These are phyloP conservation scores for Puya raimondii DNA, from an alignment of 176 grass and related monocot genomes.

Conservation along the genomic window DNA sequence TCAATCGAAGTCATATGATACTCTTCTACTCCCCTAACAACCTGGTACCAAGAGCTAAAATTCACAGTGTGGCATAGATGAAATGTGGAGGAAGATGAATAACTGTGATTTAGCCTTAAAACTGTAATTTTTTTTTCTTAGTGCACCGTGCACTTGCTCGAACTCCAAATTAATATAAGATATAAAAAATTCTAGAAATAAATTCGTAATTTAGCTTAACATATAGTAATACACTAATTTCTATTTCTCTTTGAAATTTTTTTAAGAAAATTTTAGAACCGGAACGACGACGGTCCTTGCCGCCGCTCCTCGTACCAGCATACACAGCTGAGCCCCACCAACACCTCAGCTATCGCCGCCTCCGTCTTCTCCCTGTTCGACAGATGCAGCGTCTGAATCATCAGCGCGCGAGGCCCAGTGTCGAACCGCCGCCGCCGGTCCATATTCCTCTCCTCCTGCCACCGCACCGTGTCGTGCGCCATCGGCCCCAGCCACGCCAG, in stretches of 20 bases:
- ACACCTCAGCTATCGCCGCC: constrained; percentile 82
- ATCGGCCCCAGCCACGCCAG: constrained; percentile 77
- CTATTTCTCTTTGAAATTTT: neutral
- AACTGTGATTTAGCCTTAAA: too few relatives aligned
- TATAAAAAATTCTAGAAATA: too few relatives aligned
- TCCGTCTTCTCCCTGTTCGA: constrained; percentile 77
- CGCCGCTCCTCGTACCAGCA: constrained; percentile 85
- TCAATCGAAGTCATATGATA: too few relatives aligned
- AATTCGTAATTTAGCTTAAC: too few relatives aligned
- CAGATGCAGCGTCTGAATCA: constrained; percentile 74
- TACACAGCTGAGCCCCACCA: constrained; percentile 85
- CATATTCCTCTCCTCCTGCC: constrained; percentile 90
- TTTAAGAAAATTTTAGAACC: constrained; percentile 3
- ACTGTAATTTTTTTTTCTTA: too few relatives aligned
- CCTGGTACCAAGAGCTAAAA: too few relatives aligned
- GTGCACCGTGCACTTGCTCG: too few relatives aligned
- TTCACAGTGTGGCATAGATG: too few relatives aligned
- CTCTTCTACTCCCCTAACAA: too few relatives aligned
- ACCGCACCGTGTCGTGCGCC: constrained; percentile 57
- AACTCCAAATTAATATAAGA: too few relatives aligned
- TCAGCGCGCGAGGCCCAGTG: constrained; percentile 35
- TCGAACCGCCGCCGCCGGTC: constrained; percentile 59
- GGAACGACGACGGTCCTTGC: constrained; percentile 27
- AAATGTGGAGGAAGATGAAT: too few relatives aligned
- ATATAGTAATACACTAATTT: too few relatives aligned